phyloP scores from a whole-genome alignment of 2,329 filamentous ascomycete genomes.

The Microsporum audouinii region DNA sequence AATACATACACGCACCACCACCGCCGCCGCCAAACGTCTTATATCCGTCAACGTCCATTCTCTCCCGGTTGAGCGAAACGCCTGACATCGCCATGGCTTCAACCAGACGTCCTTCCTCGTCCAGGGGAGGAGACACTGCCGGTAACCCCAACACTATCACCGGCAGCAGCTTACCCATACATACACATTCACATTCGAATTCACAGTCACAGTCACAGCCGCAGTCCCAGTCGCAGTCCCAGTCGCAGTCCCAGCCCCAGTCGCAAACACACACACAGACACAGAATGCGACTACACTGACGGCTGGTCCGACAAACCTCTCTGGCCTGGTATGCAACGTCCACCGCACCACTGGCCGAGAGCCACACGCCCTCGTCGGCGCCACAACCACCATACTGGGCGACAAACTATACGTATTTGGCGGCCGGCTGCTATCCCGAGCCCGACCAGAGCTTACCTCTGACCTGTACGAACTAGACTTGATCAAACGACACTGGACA shows the following conservation, averaged over 20 bases:
- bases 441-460: slow-evolving; percentile 75
- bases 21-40: background rate
- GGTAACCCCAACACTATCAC: background rate
- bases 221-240: background rate
- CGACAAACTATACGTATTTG: slow-evolving; percentile 95
- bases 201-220: background rate
- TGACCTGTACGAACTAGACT: slow-evolving; percentile 84
- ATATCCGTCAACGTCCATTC: slow-evolving; percentile 2
- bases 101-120: slow-evolving; percentile 1
- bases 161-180: background rate
- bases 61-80: background rate
- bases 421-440: slow-evolving; percentile 74
- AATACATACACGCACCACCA: background rate
- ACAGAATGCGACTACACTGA: background rate
- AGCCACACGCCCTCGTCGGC: slow-evolving; percentile 83
- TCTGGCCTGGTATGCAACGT: slow-evolving; percentile 59
- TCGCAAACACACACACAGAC: background rate
- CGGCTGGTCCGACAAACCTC: slow-evolving; percentile 42
- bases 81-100: background rate
- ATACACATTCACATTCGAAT: background rate
- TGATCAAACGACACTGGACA: slow-evolving; percentile 85
- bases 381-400: slow-evolving; percentile 91
- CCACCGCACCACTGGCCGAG: slow-evolving; percentile 73
- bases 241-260: background rate
- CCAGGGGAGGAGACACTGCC: background rate